Base-by-base conservation (phyloP, 495 filamentous ascomycete species). In the Letharia lupina region DNA sequence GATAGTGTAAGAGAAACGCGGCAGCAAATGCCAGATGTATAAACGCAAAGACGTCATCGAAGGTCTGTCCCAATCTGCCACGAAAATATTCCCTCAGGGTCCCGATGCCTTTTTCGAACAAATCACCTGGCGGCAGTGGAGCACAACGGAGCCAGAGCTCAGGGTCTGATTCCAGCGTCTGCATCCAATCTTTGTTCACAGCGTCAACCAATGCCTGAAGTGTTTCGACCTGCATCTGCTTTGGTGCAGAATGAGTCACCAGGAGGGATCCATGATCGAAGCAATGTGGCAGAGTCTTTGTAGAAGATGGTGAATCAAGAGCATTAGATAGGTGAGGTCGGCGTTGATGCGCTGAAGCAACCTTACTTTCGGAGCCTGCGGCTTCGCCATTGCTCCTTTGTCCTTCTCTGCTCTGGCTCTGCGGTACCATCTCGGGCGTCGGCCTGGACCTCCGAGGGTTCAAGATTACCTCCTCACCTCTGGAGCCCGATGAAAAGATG, bases 1-100 rank as follows among this genome's bases (percentile, higher is more conserved):
- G 41, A 5, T 11, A 47, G n/a, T 65, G 56, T 7, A 65, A 39
- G 45, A 65, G 9, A 39, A 57, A 65, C 0, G 63, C 42, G 60
- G 63, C 42, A 20, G 54, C 63, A 50, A 65, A 65, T 20, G 42
- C 56, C 15, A 65, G 18, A 58, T 60, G 54, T 39, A 65, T 60
- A 5, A 60, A 16, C 9, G 63, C 63, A 40, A 65, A 65, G 28
- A 50, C 20, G 1, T 65, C 18, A 18, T 59, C 63, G 18, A 65
- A 65, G 28, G 2, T 45, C 54, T 20, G 33, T 9, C 33, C 37
- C 28, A 16, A 20, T 45, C n/a, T 60, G 18, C 41, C 63, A 28
- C 11, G 13, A 10, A 58, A 13, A 15, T 11, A 59, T 8, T 44
- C 31, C 48, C 31, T n/a, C 13, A 65, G 12, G 15, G 18, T 60